Percentiles rank a stretch among this genome's conserved stretches.
Evolutionary conservation across 208 protist species (phyloP).

Genomic region (Crithidia fasciculata): DNA sequence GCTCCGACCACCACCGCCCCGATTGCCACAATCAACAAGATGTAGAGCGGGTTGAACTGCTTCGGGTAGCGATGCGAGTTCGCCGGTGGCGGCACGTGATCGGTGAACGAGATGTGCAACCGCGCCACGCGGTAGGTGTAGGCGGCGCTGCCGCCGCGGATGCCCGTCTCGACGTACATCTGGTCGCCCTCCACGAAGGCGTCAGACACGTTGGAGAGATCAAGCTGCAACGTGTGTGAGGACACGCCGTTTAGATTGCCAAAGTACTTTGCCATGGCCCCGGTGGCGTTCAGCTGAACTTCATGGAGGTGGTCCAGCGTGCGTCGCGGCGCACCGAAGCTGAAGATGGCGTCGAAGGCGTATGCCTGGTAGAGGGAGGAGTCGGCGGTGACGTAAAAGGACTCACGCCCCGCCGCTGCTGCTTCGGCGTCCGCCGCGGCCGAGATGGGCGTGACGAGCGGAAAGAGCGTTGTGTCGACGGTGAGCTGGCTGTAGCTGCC

Average conservation of each 20-base stretch:
- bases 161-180: conserved; percentile 64
- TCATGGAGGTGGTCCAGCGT: conserved; percentile 17
- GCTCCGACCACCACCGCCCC: conserved; percentile 23
- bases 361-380: not conserved
- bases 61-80: conserved; percentile 31
- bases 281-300: not conserved
- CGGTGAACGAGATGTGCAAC: conserved; percentile 52
- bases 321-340: conserved; percentile 33
- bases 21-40: conserved; percentile 38
- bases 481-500: conserved; percentile 24
- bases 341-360: conserved; percentile 30
- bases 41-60: conserved; percentile 40
- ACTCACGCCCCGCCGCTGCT: conserved; percentile 1
- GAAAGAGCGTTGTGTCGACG: conserved; percentile 21
- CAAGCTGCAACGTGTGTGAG: conserved; percentile 26
- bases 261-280: conserved; percentile 23
- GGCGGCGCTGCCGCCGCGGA: conserved; percentile 22
- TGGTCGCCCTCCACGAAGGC: conserved; percentile 45
- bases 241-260: conserved; percentile 32
- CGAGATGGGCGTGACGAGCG: conserved; percentile 13
- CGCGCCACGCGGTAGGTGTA: conserved; percentile 41
- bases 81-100: conserved; percentile 22
- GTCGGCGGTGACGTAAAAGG: conserved; percentile 15
- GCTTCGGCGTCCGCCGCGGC: not conserved
- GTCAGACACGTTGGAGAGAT: conserved; percentile 37